Evolutionary conservation across 2,329 filamentous ascomycete species (phyloP), one percentile per base, ranked within the genome.

Genomic region (Knoxdaviesia proteae): DNA sequence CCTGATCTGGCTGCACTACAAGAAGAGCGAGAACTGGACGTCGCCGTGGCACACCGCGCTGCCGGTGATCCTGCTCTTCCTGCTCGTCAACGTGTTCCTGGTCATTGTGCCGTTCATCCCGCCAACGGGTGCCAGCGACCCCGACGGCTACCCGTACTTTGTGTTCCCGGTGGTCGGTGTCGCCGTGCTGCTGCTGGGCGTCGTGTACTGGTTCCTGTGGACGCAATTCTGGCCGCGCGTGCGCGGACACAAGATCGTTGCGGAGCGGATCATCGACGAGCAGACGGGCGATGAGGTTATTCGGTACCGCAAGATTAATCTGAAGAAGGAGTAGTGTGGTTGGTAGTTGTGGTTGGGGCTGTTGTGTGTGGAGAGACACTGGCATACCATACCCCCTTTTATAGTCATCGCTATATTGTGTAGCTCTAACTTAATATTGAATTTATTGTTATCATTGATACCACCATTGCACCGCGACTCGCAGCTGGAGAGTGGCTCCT

Each of bases 141-240:
- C 61, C 1, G 60, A 65, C 8, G 63, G 65, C 0, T 72, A 72
- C 36, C 67, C 68, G 2, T 72, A 72, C 56, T 74, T 68, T 45
- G 56, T 71, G 0, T 71, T 71, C 48, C 69, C 69, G 0, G 60
- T 71, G 0, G 68, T 74, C 0, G 69, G 68, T 0, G 61, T 71
- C 0, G 61, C 60, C 1, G 64, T 74, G 6, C 50, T 74, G 31
- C 41, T 69, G 0, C 52, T 71, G 0, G 70, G 70, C 2, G 63
- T 46, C 0, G 41, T 66, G 2, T 74, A 74, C 52, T 74, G 70
- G 69, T 43, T 54, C 0, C 49, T 65, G 11, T 73, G 69, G 69
- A 66, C 63, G 1, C 65, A 61, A 53, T 47, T 70, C 3, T 58
- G 66, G 46, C 69, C 68, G 0, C 55, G 56, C 3, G 52, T 71